Evolutionary conservation across 805 yeast species (phyloP).

Genomic region (Saccharomyces kudriavzevii): DNA sequence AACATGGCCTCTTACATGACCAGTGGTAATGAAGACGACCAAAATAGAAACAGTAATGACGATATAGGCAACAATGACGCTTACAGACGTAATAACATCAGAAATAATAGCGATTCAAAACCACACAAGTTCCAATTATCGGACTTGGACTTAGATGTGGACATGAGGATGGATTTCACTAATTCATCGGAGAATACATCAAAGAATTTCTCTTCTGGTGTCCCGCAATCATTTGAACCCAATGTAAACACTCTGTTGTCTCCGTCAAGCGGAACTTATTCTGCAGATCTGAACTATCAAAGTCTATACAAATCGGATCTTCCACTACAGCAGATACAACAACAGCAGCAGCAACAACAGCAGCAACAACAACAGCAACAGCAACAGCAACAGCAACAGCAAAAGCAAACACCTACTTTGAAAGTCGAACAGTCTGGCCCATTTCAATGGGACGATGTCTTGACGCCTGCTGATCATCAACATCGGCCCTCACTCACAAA

Average conservation of each 20-base stretch:
- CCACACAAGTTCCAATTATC: neutral
- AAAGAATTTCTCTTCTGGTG: neutral
- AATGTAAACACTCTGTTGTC: neutral
- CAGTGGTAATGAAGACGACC: neutral
- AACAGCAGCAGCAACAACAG: neutral
- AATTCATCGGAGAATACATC: neutral
- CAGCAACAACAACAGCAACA: neutral
- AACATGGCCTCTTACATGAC: neutral
- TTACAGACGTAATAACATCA: neutral
- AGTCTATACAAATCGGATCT: neutral
- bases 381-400: neutral
- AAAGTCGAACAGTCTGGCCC: slow-evolving; percentile 8
- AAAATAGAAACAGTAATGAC: neutral
- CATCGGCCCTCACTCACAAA: neutral
- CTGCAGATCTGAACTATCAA: neutral
- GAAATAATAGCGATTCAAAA: neutral
- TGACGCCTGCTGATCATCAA: neutral
- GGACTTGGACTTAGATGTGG: neutral
- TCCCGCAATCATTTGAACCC: neutral
- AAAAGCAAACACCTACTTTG: slow-evolving; percentile 13
- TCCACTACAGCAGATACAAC: neutral
- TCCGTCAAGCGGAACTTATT: neutral
- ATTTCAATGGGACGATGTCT: neutral
- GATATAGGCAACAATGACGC: neutral
- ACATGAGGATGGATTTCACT: neutral